Evolutionary conservation across 75 land plant genomes (phyloP), one percentile per base, ranked within the genome.

Genomic region (Picea sitchensis): DNA sequence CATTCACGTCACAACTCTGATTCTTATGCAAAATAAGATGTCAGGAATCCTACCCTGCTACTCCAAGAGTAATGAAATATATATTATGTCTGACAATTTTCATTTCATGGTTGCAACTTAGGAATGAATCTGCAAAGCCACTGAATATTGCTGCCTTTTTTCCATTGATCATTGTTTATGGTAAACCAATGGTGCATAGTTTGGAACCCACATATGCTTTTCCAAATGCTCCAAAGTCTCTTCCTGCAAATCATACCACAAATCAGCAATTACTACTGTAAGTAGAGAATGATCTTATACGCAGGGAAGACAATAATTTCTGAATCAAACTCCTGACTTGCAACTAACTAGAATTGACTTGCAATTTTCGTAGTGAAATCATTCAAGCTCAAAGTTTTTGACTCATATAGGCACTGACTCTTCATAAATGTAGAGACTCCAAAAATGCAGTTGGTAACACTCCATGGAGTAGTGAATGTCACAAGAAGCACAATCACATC

Each of bases 151-250:
- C 12, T 21, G 51, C 74, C 51, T 18, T 41, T 47, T 9, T 51
- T 41, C 13, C 23, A 44, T 11, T 9, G 51, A 44, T 82, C 63
- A 87, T 21, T 86, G 84, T 72, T 84, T 58, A 75, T 78, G 87
- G 83, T 85, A 91, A 31, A 97, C 93, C 83, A 97, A 73, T 14
- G 96, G 90, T 47, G 94, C 87, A 77, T 97, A 97, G 47, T 80
- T 87, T 41, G 99, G 99, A 65, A 76, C 81, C 99, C 99, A 95
- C 99, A 95, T 97, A 84, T 93, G 91, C 76, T 87, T 77, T 86
- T 91, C 73, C 69, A 97, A 91, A 60, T 83, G 94, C 30, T 63
- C 56, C 73, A 78, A 15, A 58, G 88, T 78, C 64, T 94, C 91
- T 76, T 88, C 98, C 99, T 96, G 83, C 63, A 51, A 78, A 51